Conservation (phyloP, 495 filamentous ascomycete species). For the Penicillium nucicola region DNA sequence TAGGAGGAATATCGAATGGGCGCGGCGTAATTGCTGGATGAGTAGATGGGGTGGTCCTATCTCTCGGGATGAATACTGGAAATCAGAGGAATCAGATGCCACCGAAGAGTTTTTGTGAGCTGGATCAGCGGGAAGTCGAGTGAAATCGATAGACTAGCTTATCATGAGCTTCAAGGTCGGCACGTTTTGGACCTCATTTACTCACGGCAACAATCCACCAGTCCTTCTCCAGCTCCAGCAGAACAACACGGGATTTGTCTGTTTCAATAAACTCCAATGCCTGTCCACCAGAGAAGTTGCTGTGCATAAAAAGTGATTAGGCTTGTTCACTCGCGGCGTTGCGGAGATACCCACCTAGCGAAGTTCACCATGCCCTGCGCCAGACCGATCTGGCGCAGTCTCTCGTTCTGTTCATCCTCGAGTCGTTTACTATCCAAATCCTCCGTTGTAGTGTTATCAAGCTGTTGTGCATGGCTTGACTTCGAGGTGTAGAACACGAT, state of each 20-base stretch:
- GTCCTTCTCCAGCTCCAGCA: constrained; percentile 78
- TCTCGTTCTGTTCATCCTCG: constrained; percentile 71
- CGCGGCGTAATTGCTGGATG: constrained; percentile 74
- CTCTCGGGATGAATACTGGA: constrained; percentile 85
- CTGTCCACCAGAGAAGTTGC: constrained; percentile 74
- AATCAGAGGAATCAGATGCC: constrained; percentile 16
- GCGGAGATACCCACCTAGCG: constrained; percentile 53
- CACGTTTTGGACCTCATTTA: constrained; percentile 13
- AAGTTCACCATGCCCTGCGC: constrained; percentile 98
- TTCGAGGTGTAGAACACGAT: constrained; percentile 81
- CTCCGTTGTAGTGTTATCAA: constrained; percentile 36
- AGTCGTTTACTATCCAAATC: constrained; percentile 56
- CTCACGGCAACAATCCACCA: constrained; percentile 94
- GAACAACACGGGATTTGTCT: constrained; percentile 75
- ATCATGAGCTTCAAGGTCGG: constrained; percentile 17
- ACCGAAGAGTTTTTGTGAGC: constrained; percentile 20
- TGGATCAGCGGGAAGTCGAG: constrained; percentile 43
- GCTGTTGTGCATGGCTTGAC: constrained; percentile 25
- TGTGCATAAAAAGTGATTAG: constrained; percentile 25
- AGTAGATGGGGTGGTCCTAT: constrained; percentile 78
- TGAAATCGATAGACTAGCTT: constrained; percentile 69
- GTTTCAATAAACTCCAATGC: constrained; percentile 86
- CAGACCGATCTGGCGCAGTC: constrained; percentile 87
- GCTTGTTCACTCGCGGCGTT: constrained; percentile 1
- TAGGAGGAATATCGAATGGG: constrained; percentile 80